phyloP scores from a whole-genome alignment of 345 rosid genomes.

The Laguncularia racemosa region DNA sequence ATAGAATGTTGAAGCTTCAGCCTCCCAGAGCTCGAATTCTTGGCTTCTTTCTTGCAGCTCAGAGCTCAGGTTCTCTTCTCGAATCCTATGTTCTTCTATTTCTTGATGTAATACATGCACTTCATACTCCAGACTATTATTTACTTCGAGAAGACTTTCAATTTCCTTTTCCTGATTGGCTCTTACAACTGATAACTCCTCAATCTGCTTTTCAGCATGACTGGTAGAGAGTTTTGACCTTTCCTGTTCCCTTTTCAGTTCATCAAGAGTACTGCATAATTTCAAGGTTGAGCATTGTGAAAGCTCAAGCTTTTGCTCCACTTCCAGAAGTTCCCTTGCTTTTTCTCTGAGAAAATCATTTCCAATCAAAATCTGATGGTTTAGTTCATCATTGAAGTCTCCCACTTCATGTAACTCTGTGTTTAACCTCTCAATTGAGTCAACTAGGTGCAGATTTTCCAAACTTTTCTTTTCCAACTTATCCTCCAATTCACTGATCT shows the following conservation, averaged over 20 bases:
- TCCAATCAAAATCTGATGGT: conserved; percentile 38
- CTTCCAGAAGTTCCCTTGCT: conserved; percentile 51
- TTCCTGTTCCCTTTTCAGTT: conserved; percentile 48
- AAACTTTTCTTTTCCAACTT: conserved; percentile 40
- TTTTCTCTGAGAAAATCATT: conserved; percentile 52
- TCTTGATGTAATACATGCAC: conserved; percentile 31
- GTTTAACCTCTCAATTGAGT: conserved; percentile 40
- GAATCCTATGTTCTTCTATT: conserved; percentile 37
- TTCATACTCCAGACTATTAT: conserved; percentile 44
- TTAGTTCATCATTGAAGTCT: conserved; percentile 51
- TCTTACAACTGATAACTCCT: conserved; percentile 31
- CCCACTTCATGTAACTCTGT: conserved; percentile 45
- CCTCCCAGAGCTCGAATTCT: conserved; percentile 85
- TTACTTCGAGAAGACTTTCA: conserved; percentile 38
- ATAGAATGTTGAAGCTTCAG: conserved; percentile 83
- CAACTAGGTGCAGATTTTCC: conserved; percentile 34
- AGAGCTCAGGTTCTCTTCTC: conserved; percentile 61
- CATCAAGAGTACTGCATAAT: conserved; percentile 48
- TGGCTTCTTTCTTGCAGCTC: conserved; percentile 72
- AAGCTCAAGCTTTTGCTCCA: conserved; percentile 59
- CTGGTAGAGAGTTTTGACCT: conserved; percentile 32
- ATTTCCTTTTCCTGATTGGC: conserved; percentile 37
- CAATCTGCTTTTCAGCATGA: conserved; percentile 34
- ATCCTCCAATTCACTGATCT: conserved; percentile 36
- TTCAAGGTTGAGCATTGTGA: conserved; percentile 44